phyloP scores from a whole-genome alignment of 2,329 filamentous ascomycete genomes.

The Hypoxylon sp. region DNA sequence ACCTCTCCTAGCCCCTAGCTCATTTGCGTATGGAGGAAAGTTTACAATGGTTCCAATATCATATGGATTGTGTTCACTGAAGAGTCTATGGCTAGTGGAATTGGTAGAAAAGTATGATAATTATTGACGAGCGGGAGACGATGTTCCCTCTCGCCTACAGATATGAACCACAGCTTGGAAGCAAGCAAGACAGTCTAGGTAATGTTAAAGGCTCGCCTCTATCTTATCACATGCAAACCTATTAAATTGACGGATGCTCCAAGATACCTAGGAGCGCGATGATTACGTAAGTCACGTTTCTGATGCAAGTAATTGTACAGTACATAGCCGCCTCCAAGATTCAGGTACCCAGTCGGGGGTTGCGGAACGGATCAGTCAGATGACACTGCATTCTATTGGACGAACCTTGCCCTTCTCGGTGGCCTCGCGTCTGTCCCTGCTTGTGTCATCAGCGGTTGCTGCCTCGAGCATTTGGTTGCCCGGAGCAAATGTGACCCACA shows the following conservation, averaged over 20 bases:
- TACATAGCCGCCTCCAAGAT: conserved; percentile 12
- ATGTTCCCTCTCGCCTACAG: no score
- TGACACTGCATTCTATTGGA: conserved; percentile 25
- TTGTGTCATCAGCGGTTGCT: conserved; percentile 43
- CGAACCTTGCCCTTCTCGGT: conserved; percentile 8
- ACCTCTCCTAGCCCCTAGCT: no score
- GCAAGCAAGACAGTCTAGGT: no score
- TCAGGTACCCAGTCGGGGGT: conserved; percentile 15
- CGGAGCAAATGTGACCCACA: conserved; percentile 31
- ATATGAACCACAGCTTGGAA: no score
- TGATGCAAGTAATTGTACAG: conserved; percentile 29
- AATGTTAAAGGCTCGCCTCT: no score
- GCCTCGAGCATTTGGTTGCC: conserved; percentile 36
- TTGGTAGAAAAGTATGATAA: no score
- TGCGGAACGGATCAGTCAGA: conserved; percentile 36
- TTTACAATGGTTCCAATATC: no score
- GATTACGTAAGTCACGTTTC: conserved; percentile 13
- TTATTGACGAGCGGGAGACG: no score
- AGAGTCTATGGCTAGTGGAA: no score
- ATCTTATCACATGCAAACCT: conserved; percentile 13
- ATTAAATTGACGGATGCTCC: not conserved
- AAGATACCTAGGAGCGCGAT: not conserved
- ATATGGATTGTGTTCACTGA: no score
- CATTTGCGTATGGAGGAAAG: no score
- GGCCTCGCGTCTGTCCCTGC: conserved; percentile 38